A percentile compares a stretch with the other conserved stretches of the same genome.
Conservation (phyloP, 129 eudicot species). For the sunflower (Helianthus annuus) region DNA sequence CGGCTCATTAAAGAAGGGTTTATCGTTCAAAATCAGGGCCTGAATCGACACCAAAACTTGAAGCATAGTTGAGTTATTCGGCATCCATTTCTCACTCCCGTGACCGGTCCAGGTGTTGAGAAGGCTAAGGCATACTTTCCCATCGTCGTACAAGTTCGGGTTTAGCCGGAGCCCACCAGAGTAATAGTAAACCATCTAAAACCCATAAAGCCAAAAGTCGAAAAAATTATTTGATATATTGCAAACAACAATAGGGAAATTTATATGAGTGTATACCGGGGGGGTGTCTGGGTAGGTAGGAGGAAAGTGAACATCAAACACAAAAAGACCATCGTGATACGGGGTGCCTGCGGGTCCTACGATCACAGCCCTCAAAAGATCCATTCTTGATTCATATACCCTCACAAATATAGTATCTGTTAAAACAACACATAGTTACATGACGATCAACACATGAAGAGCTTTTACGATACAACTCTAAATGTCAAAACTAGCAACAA, state of each 20-base stretch:
- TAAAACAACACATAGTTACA: conserved; percentile 11
- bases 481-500: not conserved
- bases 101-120: conserved; percentile 60
- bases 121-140: conserved; percentile 73
- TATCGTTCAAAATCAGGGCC: conserved; percentile 57
- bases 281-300: conserved; percentile 58
- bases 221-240: not conserved
- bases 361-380: conserved; percentile 75
- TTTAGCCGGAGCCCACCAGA: conserved; percentile 72
- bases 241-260: not conserved
- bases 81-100: conserved; percentile 64
- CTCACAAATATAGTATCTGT: conserved; percentile 68
- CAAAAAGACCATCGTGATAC: conserved; percentile 78
- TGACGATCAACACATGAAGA: not conserved
- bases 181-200: conserved; percentile 62
- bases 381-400: conserved; percentile 73
- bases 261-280: conserved; percentile 45
- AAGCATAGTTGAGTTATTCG: conserved; percentile 60
- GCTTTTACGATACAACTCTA: not conserved
- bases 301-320: conserved; percentile 68
- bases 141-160: conserved; percentile 61
- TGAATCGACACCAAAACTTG: conserved; percentile 71
- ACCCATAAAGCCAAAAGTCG: conserved; percentile 23
- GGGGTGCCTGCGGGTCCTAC: conserved; percentile 85
- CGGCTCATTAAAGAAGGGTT: conserved; percentile 67